These are phyloP conservation scores for Phytophthora ohioensis DNA, from an alignment of 352 stramenopile genomes.

Conservation along the genomic window DNA sequence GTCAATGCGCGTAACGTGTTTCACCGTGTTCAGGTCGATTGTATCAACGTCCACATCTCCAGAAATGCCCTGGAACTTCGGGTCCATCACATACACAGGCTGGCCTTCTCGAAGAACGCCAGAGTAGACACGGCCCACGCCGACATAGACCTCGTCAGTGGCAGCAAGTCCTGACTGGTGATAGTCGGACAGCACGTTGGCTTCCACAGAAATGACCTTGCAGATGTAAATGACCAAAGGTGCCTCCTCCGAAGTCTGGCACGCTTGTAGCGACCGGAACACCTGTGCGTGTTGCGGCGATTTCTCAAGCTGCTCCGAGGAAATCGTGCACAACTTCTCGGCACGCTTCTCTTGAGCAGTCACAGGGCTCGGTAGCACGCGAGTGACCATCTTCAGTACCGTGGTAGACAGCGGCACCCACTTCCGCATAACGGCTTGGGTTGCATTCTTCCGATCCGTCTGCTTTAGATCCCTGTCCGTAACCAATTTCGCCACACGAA, in stretches of 20 bases:
- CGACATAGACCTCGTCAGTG: conserved; percentile 90
- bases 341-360: conserved; percentile 76
- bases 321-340: conserved; percentile 73
- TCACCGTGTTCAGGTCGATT: conserved; percentile 39
- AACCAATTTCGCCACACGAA: conserved; percentile 73
- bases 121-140: conserved; percentile 92
- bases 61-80: conserved; percentile 87
- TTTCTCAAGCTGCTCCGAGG: conserved; percentile 35
- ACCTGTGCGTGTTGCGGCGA: conserved; percentile 48
- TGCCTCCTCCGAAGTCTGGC: conserved; percentile 59
- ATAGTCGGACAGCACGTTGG: conserved; percentile 85
- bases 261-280: conserved; percentile 65
- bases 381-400: conserved; percentile 93
- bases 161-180: conserved; percentile 50
- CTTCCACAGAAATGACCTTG: conserved; percentile 93
- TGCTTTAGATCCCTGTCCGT: conserved; percentile 78
- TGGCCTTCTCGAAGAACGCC: conserved; percentile 75
- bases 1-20: conserved; percentile 69
- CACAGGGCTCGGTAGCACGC: conserved; percentile 79
- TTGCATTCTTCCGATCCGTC: conserved; percentile 65
- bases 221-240: conserved; percentile 92
- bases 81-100: conserved; percentile 86
- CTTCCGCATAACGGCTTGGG: conserved; percentile 84
- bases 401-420: conserved; percentile 91
- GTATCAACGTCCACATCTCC: conserved; percentile 43